Conservation (phyloP, 2,329 filamentous ascomycete genomes). For the Dendryphion nanum region DNA sequence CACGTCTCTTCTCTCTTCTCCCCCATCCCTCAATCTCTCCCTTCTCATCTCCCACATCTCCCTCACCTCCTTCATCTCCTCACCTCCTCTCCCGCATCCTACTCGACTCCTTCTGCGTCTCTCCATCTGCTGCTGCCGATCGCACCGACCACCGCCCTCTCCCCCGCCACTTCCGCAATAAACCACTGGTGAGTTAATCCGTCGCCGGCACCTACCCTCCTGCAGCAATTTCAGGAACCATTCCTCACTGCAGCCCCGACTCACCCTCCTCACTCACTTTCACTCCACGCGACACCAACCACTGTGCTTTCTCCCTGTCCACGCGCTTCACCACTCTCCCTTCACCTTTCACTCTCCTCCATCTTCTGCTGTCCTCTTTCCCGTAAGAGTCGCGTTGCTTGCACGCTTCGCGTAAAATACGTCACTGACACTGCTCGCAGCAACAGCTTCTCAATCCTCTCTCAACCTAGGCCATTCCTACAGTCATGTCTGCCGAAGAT, state of each 20-base stretch:
- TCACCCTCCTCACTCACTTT: slow-evolving; percentile 13
- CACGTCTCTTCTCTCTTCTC: slow-evolving; percentile 19
- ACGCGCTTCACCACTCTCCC: background rate
- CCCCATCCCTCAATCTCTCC: slow-evolving; percentile 14
- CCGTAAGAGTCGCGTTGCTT: slow-evolving; percentile 3
- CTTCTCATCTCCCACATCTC: slow-evolving; percentile 12
- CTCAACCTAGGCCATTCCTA: slow-evolving; percentile 27
- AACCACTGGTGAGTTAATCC: slow-evolving; percentile 33
- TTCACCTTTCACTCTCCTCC: background rate
- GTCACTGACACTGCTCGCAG: slow-evolving; percentile 23
- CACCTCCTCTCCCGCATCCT: slow-evolving; percentile 3
- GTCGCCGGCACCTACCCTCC: too few relatives aligned
- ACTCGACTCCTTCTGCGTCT: slow-evolving; percentile 10
- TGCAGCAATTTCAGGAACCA: too few relatives aligned
- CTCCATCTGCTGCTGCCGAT: too few relatives aligned
- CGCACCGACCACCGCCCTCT: too few relatives aligned
- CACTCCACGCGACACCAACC: slow-evolving; percentile 13
- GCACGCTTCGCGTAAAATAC: slow-evolving; percentile 14
- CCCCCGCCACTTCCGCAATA: slow-evolving; percentile 34
- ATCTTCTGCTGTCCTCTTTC: background rate
- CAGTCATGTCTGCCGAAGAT: slow-evolving; percentile 45
- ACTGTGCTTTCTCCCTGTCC: background rate
- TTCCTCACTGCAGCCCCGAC: slow-evolving; percentile 10
- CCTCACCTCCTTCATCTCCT: slow-evolving; percentile 9
- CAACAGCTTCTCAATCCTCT: slow-evolving; percentile 19